phyloP scores from a whole-genome alignment of 164 flowering plant species.

The Stephania yunnanensis region DNA sequence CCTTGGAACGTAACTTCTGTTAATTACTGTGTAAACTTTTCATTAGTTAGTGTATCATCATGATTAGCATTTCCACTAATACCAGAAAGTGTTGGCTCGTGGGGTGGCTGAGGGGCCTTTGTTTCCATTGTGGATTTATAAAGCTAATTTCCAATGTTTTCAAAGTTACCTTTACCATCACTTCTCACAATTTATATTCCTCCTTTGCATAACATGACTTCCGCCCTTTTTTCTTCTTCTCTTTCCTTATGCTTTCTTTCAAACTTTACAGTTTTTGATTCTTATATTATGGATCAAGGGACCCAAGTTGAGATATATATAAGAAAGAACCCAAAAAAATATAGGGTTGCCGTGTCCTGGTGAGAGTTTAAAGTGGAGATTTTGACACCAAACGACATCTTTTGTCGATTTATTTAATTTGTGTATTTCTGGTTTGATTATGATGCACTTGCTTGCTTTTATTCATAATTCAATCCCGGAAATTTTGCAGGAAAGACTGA shows the following conservation, averaged over 20 bases:
- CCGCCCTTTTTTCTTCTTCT: not conserved
- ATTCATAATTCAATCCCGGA: not conserved
- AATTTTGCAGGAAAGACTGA: not conserved
- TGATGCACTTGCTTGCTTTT: not conserved
- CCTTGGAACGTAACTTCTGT: not conserved
- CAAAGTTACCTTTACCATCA: not conserved
- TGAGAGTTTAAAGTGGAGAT: not conserved
- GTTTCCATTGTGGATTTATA: not conserved
- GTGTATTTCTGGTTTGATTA: not conserved
- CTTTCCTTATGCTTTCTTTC: not conserved
- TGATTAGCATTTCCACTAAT: not conserved
- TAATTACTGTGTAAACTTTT: not conserved
- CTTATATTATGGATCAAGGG: conserved; percentile 4
- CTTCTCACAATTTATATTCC: not conserved
- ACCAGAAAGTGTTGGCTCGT: conserved; percentile 1
- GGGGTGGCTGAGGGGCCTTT: conserved; percentile 13
- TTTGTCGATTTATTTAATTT: not conserved
- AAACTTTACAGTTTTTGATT: not conserved
- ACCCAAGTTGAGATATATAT: not conserved
- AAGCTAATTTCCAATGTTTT: not conserved
- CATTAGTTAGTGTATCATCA: not conserved
- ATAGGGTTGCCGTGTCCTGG: not conserved
- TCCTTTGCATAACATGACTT: not conserved
- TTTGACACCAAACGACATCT: not conserved
- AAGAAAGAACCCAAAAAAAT: not conserved